Evolutionary conservation across 345 rosid species (phyloP).

Genomic region (Populus ilicifolia): DNA sequence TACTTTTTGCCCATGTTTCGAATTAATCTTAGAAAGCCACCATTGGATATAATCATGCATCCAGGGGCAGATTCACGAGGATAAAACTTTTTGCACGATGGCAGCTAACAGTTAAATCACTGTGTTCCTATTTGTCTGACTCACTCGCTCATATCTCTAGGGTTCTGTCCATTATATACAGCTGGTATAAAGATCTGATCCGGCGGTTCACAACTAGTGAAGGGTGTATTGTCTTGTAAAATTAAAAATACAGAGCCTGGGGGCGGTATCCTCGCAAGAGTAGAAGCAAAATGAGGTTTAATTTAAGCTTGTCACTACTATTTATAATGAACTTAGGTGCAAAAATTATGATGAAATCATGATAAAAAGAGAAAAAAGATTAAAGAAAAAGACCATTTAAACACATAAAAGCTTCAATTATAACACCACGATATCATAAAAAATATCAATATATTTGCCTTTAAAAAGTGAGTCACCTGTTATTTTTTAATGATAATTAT

Average conservation of each 20-base stretch:
- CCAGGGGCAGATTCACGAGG: neutral
- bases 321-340: too few relatives aligned
- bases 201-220: neutral
- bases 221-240: neutral
- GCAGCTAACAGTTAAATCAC: neutral
- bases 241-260: neutral
- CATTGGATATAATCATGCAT: too few relatives aligned
- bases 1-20: too few relatives aligned
- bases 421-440: too few relatives aligned
- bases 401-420: too few relatives aligned
- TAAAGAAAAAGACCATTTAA: rapidly evolving
- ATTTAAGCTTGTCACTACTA: too few relatives aligned
- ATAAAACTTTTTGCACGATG: neutral
- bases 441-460: rapidly evolving
- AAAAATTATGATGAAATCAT: too few relatives aligned
- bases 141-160: neutral
- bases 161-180: neutral
- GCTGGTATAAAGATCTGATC: neutral
- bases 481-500: too few relatives aligned
- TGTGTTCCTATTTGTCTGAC: neutral
- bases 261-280: neutral
- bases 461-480: too few relatives aligned
- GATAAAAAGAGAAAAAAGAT: too few relatives aligned
- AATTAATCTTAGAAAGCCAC: neutral
- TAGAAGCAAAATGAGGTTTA: too few relatives aligned